phyloP scores from a whole-genome alignment of 2,329 filamentous ascomycete species.

The Colletotrichum destructivum region DNA sequence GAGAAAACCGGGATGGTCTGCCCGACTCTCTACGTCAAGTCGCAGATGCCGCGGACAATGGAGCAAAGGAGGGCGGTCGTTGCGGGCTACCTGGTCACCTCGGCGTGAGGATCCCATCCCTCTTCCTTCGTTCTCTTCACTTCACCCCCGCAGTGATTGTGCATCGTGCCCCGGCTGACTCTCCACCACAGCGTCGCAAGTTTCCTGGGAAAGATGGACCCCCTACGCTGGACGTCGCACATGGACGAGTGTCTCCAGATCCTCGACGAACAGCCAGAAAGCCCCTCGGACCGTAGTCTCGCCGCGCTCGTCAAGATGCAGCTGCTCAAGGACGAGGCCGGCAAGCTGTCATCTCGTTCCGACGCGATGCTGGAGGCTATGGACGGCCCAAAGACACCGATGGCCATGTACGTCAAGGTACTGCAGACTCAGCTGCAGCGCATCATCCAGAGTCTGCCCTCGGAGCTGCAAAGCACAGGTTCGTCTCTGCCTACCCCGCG shows the following conservation, averaged over 20 bases:
- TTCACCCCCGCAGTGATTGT: too few relatives aligned
- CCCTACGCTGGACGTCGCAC: conserved; percentile 67
- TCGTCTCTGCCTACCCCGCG: conserved; percentile 26
- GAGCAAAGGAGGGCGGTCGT: conserved; percentile 45
- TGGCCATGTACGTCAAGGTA: conserved; percentile 50
- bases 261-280: conserved; percentile 59
- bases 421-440: conserved; percentile 47
- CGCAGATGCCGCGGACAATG: conserved; percentile 40
- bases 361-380: conserved; percentile 19
- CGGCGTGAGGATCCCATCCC: conserved; percentile 11
- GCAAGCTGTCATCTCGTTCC: conserved; percentile 46
- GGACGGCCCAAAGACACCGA: conserved; percentile 35
- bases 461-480: conserved; percentile 50
- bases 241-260: conserved; percentile 68
- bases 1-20: conserved; percentile 11
- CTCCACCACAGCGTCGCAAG: not conserved
- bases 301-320: conserved; percentile 57
- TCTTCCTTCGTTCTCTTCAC: not conserved
- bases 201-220: conserved; percentile 56
- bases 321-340: conserved; percentile 48
- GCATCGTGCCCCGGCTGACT: not conserved
- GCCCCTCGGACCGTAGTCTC: conserved; percentile 62
- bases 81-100: conserved; percentile 39
- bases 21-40: conserved; percentile 3
- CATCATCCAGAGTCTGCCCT: conserved; percentile 46